A percentile compares a stretch with the other conserved stretches of the same genome.
These are phyloP conservation scores for Cryphonectria parasitica DNA, from an alignment of 2,329 filamentous ascomycete genomes.

Conservation along the genomic window DNA sequence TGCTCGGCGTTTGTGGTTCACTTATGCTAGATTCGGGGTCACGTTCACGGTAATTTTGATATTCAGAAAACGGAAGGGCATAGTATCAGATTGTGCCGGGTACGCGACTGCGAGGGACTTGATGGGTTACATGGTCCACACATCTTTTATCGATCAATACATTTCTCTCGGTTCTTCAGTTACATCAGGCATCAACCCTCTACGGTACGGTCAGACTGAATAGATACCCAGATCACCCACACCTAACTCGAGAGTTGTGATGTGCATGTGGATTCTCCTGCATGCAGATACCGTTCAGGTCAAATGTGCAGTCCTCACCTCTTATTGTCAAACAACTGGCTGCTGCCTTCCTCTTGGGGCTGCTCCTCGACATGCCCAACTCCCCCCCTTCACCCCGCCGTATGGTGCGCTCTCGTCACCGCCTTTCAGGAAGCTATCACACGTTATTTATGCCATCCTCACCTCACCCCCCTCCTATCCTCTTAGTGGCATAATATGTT, in stretches of 20 bases:
- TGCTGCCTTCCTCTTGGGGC: neutral
- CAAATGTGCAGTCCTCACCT: neutral
- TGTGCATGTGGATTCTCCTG: neutral
- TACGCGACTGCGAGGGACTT: neutral
- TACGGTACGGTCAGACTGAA: neutral
- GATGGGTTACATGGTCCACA: neutral
- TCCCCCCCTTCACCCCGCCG: too few species aligned
- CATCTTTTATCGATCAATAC: neutral
- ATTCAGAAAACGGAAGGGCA: slow-evolving; percentile 2
- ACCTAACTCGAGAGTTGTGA: neutral
- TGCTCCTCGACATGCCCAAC: neutral
- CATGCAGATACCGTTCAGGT: neutral
- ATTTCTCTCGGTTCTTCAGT: neutral
- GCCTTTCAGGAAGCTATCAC: neutral
- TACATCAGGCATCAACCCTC: neutral
- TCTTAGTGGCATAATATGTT: neutral
- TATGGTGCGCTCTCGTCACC: neutral
- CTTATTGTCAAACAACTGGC: neutral
- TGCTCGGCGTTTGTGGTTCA: slow-evolving; percentile 26
- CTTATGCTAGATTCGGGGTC: slow-evolving; percentile 5
- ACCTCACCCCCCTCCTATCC: neutral
- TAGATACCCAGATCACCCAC: neutral
- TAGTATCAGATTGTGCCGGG: neutral
- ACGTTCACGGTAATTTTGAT: slow-evolving; percentile 5
- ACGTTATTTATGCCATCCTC: neutral